Percentiles rank a stretch among this genome's conserved stretches.
phyloP scores from a whole-genome alignment of 2,329 filamentous ascomycete genomes.

The Aspergillus udagawae region DNA sequence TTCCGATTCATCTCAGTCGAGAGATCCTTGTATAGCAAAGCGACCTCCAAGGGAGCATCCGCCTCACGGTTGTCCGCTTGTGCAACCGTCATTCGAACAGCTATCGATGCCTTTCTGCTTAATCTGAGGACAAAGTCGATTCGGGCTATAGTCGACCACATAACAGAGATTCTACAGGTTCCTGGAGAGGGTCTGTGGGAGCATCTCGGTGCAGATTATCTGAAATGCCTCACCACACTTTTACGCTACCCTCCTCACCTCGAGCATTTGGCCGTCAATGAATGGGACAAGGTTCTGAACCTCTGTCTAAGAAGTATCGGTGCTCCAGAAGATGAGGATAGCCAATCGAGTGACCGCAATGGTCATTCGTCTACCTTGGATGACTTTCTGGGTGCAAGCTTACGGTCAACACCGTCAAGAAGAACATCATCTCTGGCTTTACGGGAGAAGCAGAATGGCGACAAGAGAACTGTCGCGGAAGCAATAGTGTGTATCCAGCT shows the following conservation, averaged over 20 bases:
- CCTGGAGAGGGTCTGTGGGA: slow-evolving; percentile 61
- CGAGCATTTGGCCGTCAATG: slow-evolving; percentile 67
- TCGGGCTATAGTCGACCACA: slow-evolving; percentile 74
- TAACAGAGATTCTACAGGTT: slow-evolving; percentile 67
- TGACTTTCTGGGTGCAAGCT: slow-evolving; percentile 20
- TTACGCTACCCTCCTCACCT: slow-evolving; percentile 71
- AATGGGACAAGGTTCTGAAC: slow-evolving; percentile 66
- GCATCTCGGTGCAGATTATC: slow-evolving; percentile 70
- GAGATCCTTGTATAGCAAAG: slow-evolving; percentile 59
- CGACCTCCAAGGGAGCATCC: slow-evolving; percentile 48
- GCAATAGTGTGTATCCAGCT: slow-evolving; percentile 63
- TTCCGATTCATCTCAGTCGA: slow-evolving; percentile 70
- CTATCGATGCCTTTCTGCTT: slow-evolving; percentile 64
- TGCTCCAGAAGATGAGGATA: slow-evolving; percentile 21
- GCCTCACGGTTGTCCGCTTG: slow-evolving; percentile 62
- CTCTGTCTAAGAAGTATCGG: slow-evolving; percentile 66
- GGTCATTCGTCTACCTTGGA: slow-evolving; percentile 24
- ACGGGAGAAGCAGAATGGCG: slow-evolving; percentile 21
- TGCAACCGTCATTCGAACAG: slow-evolving; percentile 66
- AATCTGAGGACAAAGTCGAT: slow-evolving; percentile 73
- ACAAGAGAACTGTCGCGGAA: slow-evolving; percentile 46
- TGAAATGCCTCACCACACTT: slow-evolving; percentile 68
- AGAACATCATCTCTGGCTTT: slow-evolving; percentile 23
- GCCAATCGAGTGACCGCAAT: slow-evolving; percentile 27
- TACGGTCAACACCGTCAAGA: slow-evolving; percentile 28